These are phyloP conservation scores for Trichoderma hamatum DNA, from an alignment of 2,329 filamentous ascomycete species.

Conservation along the genomic window DNA sequence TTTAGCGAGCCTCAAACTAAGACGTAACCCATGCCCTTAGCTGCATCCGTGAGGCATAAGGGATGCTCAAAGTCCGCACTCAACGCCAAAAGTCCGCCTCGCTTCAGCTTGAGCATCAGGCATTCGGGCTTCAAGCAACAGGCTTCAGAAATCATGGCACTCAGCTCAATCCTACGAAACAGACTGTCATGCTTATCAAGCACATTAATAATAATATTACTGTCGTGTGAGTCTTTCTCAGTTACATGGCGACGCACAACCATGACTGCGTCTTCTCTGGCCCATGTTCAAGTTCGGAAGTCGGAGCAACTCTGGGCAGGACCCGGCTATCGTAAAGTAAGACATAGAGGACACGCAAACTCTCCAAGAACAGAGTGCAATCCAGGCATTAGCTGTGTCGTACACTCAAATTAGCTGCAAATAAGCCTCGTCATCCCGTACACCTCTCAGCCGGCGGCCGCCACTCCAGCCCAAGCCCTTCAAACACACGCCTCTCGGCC, in stretches of 20 bases:
- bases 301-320: neutral
- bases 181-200: neutral
- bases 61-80: slow-evolving; percentile 8
- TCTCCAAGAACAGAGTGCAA: too few species aligned
- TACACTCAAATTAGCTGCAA: neutral
- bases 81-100: slow-evolving; percentile 3
- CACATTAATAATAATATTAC: neutral
- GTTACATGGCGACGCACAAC: neutral
- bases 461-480: slow-evolving; percentile 71
- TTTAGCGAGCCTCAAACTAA: neutral
- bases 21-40: neutral
- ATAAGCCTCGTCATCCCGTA: slow-evolving; percentile 48
- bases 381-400: neutral
- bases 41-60: neutral
- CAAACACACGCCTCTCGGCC: slow-evolving; percentile 81
- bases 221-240: neutral
- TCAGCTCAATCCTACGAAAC: neutral
- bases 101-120: neutral
- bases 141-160: neutral
- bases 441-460: slow-evolving; percentile 68
- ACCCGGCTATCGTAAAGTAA: neutral
- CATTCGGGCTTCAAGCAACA: neutral
- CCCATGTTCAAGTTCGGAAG: neutral
- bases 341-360: neutral
- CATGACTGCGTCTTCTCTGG: neutral